A percentile compares a stretch with the other conserved stretches of the same genome.
Conservation (phyloP, 129 eudicot species). For the Helianthus tuberosus region DNA sequence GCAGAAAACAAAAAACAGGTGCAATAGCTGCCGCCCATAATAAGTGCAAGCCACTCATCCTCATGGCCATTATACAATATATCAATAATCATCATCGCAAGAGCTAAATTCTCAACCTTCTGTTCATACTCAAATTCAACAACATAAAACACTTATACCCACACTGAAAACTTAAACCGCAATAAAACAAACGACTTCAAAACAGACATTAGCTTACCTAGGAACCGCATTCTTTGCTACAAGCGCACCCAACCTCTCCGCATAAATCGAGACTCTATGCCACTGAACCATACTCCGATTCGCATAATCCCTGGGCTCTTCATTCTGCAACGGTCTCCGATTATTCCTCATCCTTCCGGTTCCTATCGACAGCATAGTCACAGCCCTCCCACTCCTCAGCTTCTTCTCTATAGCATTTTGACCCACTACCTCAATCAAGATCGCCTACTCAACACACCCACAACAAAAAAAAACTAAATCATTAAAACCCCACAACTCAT, state of each 20-base stretch:
- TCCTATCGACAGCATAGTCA: slow-evolving; percentile 72
- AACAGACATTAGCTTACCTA: no score
- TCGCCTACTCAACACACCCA: slow-evolving; percentile 50
- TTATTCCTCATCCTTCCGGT: slow-evolving; percentile 93
- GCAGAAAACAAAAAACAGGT: no score
- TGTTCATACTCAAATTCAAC: no score
- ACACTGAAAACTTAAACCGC: no score
- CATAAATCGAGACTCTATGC: slow-evolving; percentile 90
- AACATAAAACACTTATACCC: no score
- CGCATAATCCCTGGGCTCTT: slow-evolving; percentile 87
- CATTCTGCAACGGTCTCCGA: slow-evolving; percentile 82
- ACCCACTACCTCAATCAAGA: slow-evolving; percentile 77
- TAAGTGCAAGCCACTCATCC: no score
- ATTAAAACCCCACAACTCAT: no score
- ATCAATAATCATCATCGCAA: no score
- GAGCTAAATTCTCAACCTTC: no score
- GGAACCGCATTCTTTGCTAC: slow-evolving; percentile 71
- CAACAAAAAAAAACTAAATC: not conserved
- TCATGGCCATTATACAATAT: no score
- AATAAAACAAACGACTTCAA: no score
- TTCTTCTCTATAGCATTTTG: slow-evolving; percentile 80
- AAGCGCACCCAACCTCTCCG: slow-evolving; percentile 68
- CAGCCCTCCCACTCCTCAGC: slow-evolving; percentile 68
- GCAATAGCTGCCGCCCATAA: no score
- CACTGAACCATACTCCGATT: slow-evolving; percentile 84